Evolutionary conservation across 352 stramenopile species (phyloP).

Genomic region (Globisporangium nodosum): DNA sequence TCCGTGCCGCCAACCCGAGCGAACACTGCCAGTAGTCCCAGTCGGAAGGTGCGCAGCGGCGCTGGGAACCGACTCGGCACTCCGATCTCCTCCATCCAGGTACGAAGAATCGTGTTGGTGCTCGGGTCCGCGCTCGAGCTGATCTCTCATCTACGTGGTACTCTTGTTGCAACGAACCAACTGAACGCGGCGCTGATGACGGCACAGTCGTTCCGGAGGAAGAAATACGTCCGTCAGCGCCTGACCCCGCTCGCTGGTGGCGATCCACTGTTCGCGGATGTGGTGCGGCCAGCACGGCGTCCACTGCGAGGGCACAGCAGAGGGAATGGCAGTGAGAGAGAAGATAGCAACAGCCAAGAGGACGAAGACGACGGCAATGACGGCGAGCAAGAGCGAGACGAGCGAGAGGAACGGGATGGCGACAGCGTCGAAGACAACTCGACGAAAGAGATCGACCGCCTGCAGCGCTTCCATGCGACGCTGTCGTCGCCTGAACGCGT

Average conservation of each 20-base stretch:
- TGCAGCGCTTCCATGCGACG: conserved; percentile 36
- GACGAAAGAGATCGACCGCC: conserved; percentile 18
- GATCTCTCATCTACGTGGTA: neutral
- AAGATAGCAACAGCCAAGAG: neutral
- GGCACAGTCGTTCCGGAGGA: conserved; percentile 36
- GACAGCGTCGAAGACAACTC: conserved; percentile 9
- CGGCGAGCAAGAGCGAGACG: neutral
- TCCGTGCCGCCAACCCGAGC: neutral
- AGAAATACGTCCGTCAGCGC: conserved; percentile 39
- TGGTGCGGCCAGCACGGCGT: neutral
- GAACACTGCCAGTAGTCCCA: neutral
- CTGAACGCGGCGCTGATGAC: neutral
- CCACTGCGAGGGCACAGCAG: neutral
- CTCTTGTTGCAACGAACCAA: neutral
- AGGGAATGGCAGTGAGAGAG: too few species aligned
- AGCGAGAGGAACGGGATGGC: neutral
- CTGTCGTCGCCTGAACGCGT: conserved; percentile 41
- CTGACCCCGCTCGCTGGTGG: conserved; percentile 34
- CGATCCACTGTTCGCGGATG: conserved; percentile 1
- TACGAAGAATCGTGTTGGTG: neutral
- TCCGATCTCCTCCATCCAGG: conserved; percentile 3
- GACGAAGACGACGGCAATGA: neutral
- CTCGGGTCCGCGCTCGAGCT: too few species aligned
- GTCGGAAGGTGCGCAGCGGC: neutral
- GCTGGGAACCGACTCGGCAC: neutral